phyloP scores from a whole-genome alignment of 495 filamentous ascomycete species.

The Aspergillus bertholletiae region DNA sequence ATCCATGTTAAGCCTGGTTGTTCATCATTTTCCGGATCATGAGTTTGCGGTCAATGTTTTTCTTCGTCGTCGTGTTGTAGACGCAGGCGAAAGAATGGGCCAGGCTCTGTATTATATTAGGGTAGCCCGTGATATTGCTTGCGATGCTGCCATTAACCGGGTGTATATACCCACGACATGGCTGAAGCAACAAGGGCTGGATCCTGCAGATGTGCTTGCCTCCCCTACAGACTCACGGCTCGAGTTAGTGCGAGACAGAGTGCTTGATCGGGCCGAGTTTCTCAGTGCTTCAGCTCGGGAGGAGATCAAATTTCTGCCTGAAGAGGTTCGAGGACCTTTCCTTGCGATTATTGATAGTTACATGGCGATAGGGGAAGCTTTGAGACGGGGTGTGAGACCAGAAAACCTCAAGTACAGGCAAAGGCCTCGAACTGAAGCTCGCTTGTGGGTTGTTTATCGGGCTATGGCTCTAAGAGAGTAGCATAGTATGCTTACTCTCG shows the following conservation, averaged over 20 bases:
- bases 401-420: slow-evolving; percentile 37
- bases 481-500: too few relatives aligned
- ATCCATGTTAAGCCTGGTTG: slow-evolving; percentile 59
- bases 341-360: slow-evolving; percentile 68
- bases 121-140: slow-evolving; percentile 63
- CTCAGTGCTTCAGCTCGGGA: slow-evolving; percentile 46
- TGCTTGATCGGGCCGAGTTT: slow-evolving; percentile 54
- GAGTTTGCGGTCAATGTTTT: neutral
- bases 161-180: slow-evolving; percentile 62
- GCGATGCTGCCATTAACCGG: slow-evolving; percentile 56
- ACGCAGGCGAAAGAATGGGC: slow-evolving; percentile 58
- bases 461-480: neutral
- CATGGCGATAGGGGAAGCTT: slow-evolving; percentile 58
- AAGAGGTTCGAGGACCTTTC: slow-evolving; percentile 53
- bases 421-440: slow-evolving; percentile 27
- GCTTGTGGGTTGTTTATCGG: slow-evolving; percentile 9
- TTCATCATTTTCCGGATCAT: slow-evolving; percentile 36
- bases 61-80: slow-evolving; percentile 17
- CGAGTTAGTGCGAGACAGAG: slow-evolving; percentile 42
- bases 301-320: slow-evolving; percentile 55
- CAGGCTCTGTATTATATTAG: slow-evolving; percentile 68
- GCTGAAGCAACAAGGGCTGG: slow-evolving; percentile 53
- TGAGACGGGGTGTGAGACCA: slow-evolving; percentile 32
- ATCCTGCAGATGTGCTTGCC: slow-evolving; percentile 47
- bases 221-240: slow-evolving; percentile 35